Conservation (phyloP, 352 stramenopile genomes). For the Stramenopiles sp. region DNA sequence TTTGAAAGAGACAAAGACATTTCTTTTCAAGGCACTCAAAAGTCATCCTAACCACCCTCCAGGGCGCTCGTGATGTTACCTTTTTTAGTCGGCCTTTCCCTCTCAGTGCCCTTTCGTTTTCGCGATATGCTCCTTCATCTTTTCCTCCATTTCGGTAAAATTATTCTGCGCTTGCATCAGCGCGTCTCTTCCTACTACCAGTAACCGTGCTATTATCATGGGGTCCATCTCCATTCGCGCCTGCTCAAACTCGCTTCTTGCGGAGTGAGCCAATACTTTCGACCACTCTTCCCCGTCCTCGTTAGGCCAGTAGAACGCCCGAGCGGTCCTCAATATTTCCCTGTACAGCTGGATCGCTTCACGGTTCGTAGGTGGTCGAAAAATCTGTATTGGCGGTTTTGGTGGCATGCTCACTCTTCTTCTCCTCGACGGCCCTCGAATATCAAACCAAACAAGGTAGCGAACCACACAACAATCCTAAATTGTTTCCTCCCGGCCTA, state of each 20-base stretch:
- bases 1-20: too few species aligned
- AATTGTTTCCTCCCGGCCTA: too few species aligned
- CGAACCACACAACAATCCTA: too few species aligned
- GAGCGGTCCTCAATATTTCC: neutral
- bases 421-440: too few species aligned
- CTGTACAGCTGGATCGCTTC: neutral
- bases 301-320: constrained; percentile 25
- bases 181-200: constrained; percentile 44
- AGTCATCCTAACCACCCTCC: neutral
- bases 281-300: constrained; percentile 36
- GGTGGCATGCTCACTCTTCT: too few species aligned
- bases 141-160: constrained; percentile 39
- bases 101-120: neutral
- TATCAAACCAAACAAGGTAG: too few species aligned
- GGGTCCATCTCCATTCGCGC: constrained; percentile 38
- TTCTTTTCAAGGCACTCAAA: too few species aligned
- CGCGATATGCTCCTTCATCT: neutral
- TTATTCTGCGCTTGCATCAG: constrained; percentile 41
- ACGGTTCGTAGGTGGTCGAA: neutral
- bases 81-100: neutral
- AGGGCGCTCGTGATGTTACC: neutral
- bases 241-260: constrained; percentile 44
- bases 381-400: too few species aligned
- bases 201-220: constrained; percentile 38
- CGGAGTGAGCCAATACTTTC: constrained; percentile 30